Evolutionary conservation across 2,329 filamentous ascomycete genomes (phyloP).

Genomic region (Dothiorella sarmentorum): DNA sequence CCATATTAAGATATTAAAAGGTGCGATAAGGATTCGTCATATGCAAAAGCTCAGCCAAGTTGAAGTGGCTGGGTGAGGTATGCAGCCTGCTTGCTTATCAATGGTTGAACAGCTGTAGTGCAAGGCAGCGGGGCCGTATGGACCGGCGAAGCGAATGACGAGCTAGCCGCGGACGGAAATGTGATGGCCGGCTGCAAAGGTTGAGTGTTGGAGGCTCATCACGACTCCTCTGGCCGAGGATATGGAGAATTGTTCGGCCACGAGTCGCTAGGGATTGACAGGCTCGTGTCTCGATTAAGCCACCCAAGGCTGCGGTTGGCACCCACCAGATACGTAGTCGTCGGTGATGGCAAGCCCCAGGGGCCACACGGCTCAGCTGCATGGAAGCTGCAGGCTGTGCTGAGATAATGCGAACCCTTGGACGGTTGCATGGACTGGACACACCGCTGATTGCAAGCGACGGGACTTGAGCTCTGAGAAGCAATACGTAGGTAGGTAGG

Average conservation of each 20-base stretch:
- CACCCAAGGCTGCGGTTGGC: background rate
- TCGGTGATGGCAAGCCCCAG: background rate
- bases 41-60: background rate
- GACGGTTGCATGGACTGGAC: background rate
- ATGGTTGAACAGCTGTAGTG: no score
- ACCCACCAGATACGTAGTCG: background rate
- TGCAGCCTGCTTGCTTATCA: background rate
- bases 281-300: background rate
- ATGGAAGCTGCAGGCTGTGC: background rate
- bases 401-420: background rate
- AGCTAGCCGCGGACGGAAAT: conserved; percentile 9
- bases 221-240: no score
- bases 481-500: no score
- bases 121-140: background rate
- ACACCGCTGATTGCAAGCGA: conserved; percentile 10
- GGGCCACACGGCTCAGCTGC: background rate
- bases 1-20: background rate
- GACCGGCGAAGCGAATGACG: conserved; percentile 3
- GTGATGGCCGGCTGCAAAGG: conserved; percentile 8
- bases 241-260: background rate
- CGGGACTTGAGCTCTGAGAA: no score
- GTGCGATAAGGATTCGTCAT: no score
- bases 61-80: background rate
- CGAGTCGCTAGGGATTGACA: background rate
- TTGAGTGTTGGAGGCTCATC: background rate